Evolutionary conservation across 768 basidiomycete species (phyloP), one percentile per base, ranked within the genome.

Genomic region (Vishniacozyma victoriae): DNA sequence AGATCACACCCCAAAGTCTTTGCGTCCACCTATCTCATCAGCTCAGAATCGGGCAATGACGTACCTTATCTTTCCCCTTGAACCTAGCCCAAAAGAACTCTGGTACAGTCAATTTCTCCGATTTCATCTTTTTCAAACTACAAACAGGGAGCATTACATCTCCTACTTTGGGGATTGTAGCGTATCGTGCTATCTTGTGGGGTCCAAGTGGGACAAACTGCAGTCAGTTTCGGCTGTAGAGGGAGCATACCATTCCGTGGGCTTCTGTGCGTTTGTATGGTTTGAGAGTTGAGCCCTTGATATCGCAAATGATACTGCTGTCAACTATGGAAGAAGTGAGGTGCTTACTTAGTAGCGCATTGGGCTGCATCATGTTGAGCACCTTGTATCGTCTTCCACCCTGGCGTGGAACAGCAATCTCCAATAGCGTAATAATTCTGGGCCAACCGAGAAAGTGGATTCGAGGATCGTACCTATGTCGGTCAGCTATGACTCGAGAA

Each of bases 71-170:
- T n/a, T 33, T 6, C 18, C 46, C 41, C 58, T 62, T 71, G 88
- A 91, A 69, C 84, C 81, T 12, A 83, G 86, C 74, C 5, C 90
- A 85, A 55, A 77, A 71, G 37, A 92, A 79, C 18, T 81, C 66
- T n/a, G n/a, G n/a, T 27, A 93, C 87, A 48, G 79, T 72, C 87
- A 92, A 90, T 48, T 89, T 85, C 62, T 79, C 78, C 16, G 88
- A 89, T 1, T 85, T 87, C 1, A 89, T 83, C 5, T 86, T 85
- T 73, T 92, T 92, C 25, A 91, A 77, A 88, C 92, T 91, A 64
- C 90, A 88, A 86, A 83, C 82, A 5, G 87, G 88, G 19, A 83
- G 84, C 16, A 84, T 88, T 49, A 92, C 68, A 22, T 89, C 90
- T 73, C 93, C 91, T 85, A 93, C 90, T 74, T 91, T n/a, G 18